Conservation (phyloP, 2,329 filamentous ascomycete species). For the Zasmidium cellare region DNA sequence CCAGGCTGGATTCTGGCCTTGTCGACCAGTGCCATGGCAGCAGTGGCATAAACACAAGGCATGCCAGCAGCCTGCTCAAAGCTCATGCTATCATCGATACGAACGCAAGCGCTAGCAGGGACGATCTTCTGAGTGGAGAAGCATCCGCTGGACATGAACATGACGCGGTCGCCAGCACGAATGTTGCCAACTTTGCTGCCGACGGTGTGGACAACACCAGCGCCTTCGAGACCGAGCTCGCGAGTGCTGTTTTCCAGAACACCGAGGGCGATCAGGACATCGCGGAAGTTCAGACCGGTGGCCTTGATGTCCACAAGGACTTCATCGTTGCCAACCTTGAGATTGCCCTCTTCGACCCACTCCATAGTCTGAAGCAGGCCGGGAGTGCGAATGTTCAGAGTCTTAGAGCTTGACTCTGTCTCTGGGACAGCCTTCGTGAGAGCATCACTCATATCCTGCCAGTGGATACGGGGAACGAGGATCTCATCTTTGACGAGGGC, state of each 20-base stretch:
- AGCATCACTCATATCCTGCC: no score
- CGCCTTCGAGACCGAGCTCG: conserved; percentile 36
- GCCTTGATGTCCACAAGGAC: conserved; percentile 7
- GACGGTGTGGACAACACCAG: conserved; percentile 34
- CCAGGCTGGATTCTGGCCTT: conserved; percentile 10
- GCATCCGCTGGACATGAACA: no score
- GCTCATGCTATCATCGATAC: conserved; percentile 18
- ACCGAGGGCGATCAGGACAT: conserved; percentile 8
- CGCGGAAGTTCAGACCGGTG: conserved; percentile 21
- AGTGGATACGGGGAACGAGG: no score
- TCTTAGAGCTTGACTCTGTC: no score
- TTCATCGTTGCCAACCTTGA: no score
- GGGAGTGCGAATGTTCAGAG: no score
- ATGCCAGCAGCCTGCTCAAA: conserved; percentile 23
- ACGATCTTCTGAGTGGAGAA: no score
- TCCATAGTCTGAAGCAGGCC: no score
- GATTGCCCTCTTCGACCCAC: no score
- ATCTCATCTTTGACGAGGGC: no score
- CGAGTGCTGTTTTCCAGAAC: conserved; percentile 18
- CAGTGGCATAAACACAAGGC: conserved; percentile 4
- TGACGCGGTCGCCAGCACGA: conserved; percentile 28
- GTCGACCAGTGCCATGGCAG: conserved; percentile 8
- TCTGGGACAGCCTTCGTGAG: no score
- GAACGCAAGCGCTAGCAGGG: no score
- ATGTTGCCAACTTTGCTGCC: conserved; percentile 28